Percentiles rank a stretch among this genome's conserved stretches.
Evolutionary conservation across 2,329 filamentous ascomycete genomes (phyloP).

Genomic region (Mycocentrospora acerina): DNA sequence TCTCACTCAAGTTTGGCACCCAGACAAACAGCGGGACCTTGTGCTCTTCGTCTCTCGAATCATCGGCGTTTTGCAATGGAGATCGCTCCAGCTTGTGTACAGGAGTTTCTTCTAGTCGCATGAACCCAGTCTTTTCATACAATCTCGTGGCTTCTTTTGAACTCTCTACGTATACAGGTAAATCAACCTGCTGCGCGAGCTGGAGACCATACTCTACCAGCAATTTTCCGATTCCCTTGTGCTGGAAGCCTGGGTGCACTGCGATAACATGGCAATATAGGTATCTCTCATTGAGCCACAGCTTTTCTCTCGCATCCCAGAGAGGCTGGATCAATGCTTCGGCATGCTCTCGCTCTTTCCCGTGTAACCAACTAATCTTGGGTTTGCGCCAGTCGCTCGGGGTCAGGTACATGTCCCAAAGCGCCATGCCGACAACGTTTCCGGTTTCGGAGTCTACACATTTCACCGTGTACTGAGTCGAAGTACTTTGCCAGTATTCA

Average conservation of each 20-base stretch:
- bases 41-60: conserved; percentile 5
- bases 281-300: conserved; percentile 25
- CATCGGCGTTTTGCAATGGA: conserved; percentile 24
- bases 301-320: conserved; percentile 22
- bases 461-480: conserved; percentile 52
- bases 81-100: conserved; percentile 44
- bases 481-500: conserved; percentile 42
- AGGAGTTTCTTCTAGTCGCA: conserved; percentile 42
- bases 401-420: conserved; percentile 48
- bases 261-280: conserved; percentile 46
- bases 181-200: conserved; percentile 35
- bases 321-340: conserved; percentile 47
- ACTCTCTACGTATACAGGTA: conserved; percentile 53
- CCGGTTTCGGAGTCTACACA: conserved; percentile 49
- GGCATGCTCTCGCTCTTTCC: conserved; percentile 47
- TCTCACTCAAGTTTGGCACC: conserved; percentile 12
- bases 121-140: conserved; percentile 52
- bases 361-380: conserved; percentile 51
- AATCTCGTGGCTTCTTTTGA: conserved; percentile 46
- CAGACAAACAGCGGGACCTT: conserved; percentile 19
- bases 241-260: conserved; percentile 47
- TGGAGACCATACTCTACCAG: conserved; percentile 46
- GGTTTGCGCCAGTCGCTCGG: conserved; percentile 48
- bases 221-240: conserved; percentile 46
- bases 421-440: conserved; percentile 51